These are phyloP conservation scores for Chrysosphaeria jannelii DNA, from an alignment of 2,329 filamentous ascomycete genomes.

Conservation along the genomic window DNA sequence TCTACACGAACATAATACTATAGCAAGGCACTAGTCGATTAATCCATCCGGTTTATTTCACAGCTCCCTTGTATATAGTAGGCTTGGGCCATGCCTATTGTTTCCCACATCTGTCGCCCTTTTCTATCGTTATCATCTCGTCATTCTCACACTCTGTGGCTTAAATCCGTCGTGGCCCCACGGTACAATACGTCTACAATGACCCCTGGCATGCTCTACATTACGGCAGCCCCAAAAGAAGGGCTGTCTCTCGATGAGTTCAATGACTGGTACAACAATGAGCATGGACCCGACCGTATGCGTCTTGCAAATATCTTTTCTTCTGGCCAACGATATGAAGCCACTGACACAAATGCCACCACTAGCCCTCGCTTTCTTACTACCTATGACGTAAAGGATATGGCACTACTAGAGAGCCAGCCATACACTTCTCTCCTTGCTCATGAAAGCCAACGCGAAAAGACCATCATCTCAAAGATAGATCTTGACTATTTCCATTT, in stretches of 20 bases:
- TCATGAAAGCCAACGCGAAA: slow-evolving; percentile 21
- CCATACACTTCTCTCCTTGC: slow-evolving; percentile 37
- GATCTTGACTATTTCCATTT: slow-evolving; percentile 42
- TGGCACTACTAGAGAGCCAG: slow-evolving; percentile 36
- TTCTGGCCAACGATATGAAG: slow-evolving; percentile 55
- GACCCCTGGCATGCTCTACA: slow-evolving; percentile 43
- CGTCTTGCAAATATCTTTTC: slow-evolving; percentile 40
- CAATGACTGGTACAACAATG: slow-evolving; percentile 85
- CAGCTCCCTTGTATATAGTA: too few species aligned
- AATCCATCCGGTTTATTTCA: too few species aligned
- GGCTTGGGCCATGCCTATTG: too few species aligned
- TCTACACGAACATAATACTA: too few species aligned
- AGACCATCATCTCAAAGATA: slow-evolving; percentile 21
- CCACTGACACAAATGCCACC: slow-evolving; percentile 29
- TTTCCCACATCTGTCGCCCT: too few species aligned
- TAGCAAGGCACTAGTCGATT: too few species aligned
- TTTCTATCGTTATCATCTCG: neutral
- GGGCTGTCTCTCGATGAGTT: slow-evolving; percentile 37
- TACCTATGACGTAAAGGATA: slow-evolving; percentile 52
- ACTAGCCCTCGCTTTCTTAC: slow-evolving; percentile 30
- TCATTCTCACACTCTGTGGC: neutral
- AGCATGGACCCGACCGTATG: slow-evolving; percentile 59
- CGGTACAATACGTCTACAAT: too few species aligned
- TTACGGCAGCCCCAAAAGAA: slow-evolving; percentile 55
- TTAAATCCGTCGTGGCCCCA: neutral